Evolutionary conservation across 2,329 filamentous ascomycete genomes (phyloP).

Genomic region (Myriosclerotinia duriaeana): DNA sequence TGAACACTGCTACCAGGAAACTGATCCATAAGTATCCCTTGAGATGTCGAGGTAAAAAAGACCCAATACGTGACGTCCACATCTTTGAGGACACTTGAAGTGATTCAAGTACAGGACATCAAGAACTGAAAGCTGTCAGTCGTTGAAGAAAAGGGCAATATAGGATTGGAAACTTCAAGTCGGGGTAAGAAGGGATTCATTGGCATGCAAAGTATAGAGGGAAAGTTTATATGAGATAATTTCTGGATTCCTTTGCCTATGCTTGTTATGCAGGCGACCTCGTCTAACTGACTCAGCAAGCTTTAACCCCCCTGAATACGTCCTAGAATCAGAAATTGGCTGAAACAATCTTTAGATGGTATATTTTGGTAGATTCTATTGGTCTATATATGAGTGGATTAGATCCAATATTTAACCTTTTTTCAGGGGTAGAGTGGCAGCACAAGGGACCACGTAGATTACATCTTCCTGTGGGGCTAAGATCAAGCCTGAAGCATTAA

Average conservation of each 20-base stretch:
- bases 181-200: neutral
- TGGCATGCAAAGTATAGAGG: neutral
- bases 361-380: too few species aligned
- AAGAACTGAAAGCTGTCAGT: neutral
- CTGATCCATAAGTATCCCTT: constrained; percentile 29
- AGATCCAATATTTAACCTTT: too few species aligned
- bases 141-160: neutral
- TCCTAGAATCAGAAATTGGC: too few species aligned
- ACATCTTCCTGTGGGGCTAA: neutral
- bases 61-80: constrained; percentile 5
- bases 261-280: neutral
- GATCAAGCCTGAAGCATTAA: neutral
- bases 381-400: too few species aligned
- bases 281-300: too few species aligned
- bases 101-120: neutral
- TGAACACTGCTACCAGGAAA: constrained; percentile 26
- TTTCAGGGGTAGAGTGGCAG: too few species aligned
- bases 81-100: constrained; percentile 11
- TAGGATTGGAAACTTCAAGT: neutral
- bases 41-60: constrained; percentile 25
- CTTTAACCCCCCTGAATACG: too few species aligned
- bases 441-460: neutral
- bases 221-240: neutral
- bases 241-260: neutral
- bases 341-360: too few species aligned